Evolutionary conservation across 441 rosid genomes (phyloP), one percentile per base, ranked within the genome.

Genomic region (Brassica hybrid): DNA sequence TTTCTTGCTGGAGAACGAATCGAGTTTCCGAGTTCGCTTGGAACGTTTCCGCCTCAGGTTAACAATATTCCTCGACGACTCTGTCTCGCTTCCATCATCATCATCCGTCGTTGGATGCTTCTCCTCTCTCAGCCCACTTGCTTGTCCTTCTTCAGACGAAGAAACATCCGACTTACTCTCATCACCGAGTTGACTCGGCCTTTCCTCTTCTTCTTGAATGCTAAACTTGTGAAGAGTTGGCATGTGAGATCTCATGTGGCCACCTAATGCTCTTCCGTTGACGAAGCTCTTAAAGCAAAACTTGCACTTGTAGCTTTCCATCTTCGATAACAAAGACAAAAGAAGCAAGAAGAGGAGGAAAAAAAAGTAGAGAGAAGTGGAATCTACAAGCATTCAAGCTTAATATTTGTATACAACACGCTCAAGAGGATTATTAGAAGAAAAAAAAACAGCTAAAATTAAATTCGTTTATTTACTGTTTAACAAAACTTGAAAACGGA

Each of bases 171-270:
- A 80, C 64, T 75, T 69, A 60, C 74, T 80, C 66, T 79, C 88
- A 1, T 73, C 61, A 60, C 81, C 70, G 63, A 60, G 78, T 48
- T 82, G 84, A 32, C 59, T 67, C 34, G 64, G 64, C 65, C 7
- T 78, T 57, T 50, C 65, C 77, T 70, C 58, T 2, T 81, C 12
- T 59, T 80, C 79, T 5, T 56, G 12, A 7, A 16, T 16, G 58
- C 58, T 52, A 52, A 52, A 52, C 58, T 87, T 86, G 77, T 78
- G 84, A 79, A 87, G 70, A 52, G 0, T 52, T 0, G 58, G 58
- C 84, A 87, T 76, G 80, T 92, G 95, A 77, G 98, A 92, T 86
- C 93, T 88, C 97, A 94, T 91, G 81, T 93, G 98, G n/a, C 96
- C 94, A 6, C 96, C 97, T 32, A 93, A 82, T 67, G 98, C 90